phyloP scores from a whole-genome alignment of 2,329 filamentous ascomycete genomes.

The Aspergillus piperis region DNA sequence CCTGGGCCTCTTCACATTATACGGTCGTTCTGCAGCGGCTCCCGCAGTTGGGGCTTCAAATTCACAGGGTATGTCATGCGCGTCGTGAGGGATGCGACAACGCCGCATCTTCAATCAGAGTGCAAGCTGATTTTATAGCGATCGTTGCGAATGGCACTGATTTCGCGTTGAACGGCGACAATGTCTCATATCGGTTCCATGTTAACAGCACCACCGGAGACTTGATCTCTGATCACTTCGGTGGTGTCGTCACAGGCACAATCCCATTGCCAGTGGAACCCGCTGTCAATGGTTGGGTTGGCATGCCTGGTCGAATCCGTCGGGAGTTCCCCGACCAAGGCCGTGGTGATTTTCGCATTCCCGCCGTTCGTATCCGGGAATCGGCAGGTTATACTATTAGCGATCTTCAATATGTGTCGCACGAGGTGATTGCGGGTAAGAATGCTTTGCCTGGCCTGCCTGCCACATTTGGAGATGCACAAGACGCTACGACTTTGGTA shows the following conservation, averaged over 20 bases:
- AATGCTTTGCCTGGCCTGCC: slow-evolving; percentile 59
- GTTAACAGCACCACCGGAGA: slow-evolving; percentile 59
- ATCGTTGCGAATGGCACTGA: slow-evolving; percentile 57
- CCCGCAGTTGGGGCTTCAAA: too few relatives aligned
- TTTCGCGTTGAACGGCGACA: slow-evolving; percentile 59
- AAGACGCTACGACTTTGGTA: slow-evolving; percentile 60
- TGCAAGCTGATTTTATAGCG: slow-evolving; percentile 14
- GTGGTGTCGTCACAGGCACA: slow-evolving; percentile 57
- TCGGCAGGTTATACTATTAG: slow-evolving; percentile 60
- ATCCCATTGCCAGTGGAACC: slow-evolving; percentile 45
- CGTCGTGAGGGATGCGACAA: too few relatives aligned
- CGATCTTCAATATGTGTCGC: slow-evolving; percentile 59
- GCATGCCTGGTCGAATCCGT: slow-evolving; percentile 52
- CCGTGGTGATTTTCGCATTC: slow-evolving; percentile 63
- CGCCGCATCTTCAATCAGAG: too few relatives aligned
- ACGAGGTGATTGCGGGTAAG: slow-evolving; percentile 59
- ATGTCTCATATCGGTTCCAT: slow-evolving; percentile 65
- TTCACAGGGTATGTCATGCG: too few relatives aligned
- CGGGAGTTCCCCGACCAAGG: slow-evolving; percentile 67
- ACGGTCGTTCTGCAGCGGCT: too few relatives aligned
- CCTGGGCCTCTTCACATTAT: too few relatives aligned
- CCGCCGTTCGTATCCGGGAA: slow-evolving; percentile 63
- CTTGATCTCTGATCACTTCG: slow-evolving; percentile 63
- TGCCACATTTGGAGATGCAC: slow-evolving; percentile 58
- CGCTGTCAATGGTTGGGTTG: slow-evolving; percentile 55